Percentiles rank a stretch among this genome's conserved stretches.
Conservation (phyloP, 495 filamentous ascomycete species). For the Penicillium samsonianum region DNA sequence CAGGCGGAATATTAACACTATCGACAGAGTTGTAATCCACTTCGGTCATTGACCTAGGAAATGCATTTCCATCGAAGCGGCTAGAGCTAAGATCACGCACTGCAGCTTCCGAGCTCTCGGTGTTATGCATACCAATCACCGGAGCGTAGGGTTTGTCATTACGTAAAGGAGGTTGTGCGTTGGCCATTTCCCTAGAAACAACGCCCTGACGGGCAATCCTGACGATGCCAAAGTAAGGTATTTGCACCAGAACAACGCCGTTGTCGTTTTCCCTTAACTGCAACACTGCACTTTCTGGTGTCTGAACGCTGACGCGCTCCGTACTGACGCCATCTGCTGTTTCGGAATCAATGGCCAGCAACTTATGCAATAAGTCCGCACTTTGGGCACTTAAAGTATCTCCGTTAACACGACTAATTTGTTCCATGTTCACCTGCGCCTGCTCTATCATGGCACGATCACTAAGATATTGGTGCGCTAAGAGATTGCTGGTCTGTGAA, state of each 20-base stretch:
- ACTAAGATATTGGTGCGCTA: conserved; percentile 41
- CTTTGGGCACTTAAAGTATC: conserved; percentile 37
- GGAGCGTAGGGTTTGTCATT: too few relatives aligned
- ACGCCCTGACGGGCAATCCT: conserved; percentile 20
- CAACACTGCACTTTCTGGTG: too few relatives aligned
- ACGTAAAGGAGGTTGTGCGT: too few relatives aligned
- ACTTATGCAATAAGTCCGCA: conserved; percentile 31
- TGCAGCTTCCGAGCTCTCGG: too few relatives aligned
- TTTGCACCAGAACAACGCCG: conserved; percentile 21
- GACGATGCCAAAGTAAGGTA: conserved; percentile 40
- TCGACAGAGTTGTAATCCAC: too few relatives aligned
- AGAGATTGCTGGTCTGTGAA: conserved; percentile 15
- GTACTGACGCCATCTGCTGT: conserved; percentile 18
- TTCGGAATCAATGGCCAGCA: conserved; percentile 40
- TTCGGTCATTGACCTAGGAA: too few relatives aligned
- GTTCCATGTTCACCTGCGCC: conserved; percentile 37
- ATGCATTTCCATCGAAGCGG: too few relatives aligned
- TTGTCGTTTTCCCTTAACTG: too few relatives aligned
- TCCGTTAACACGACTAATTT: conserved; percentile 25
- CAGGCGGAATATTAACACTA: too few relatives aligned
- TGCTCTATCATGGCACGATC: conserved; percentile 50
- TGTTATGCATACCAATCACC: too few relatives aligned
- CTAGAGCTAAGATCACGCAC: too few relatives aligned
- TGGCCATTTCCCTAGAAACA: too few relatives aligned
- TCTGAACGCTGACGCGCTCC: conserved; percentile 19